Base-by-base conservation (phyloP, 305 asterid species). In the Plantago coronopus region DNA sequence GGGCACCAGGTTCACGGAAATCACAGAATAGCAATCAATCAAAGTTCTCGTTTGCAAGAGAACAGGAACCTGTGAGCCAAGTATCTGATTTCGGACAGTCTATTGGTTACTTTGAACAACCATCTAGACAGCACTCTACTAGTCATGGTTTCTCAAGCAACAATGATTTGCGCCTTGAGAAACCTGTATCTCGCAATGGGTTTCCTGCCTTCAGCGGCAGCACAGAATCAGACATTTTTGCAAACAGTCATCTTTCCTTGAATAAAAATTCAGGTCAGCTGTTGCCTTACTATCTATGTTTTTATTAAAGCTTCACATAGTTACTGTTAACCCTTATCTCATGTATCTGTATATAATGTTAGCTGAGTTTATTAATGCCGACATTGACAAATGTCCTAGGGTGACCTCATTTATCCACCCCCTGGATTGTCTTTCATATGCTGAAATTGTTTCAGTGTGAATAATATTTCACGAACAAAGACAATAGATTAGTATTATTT, bases 11-110 rank as follows among this genome's bases (percentile, higher is more conserved):
- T 76, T 80, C 96, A 1, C 67, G 84, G 76, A 89, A 82, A 85
- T 67, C 59, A 61, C 87, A 79, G 61, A 79, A 65, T 55, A 78
- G 79, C 76, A 83, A 72, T 77, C 97, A 87, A 57, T 93, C 99
- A 31, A 81, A 96, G 86, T 93, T 93, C 76, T 85, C 95, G 43
- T 93, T 89, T 81, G 99, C 99, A 14, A 79, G 99, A 78, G 97
- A 87, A 79, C 95, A 79, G 68, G 89, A 80, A 34, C 67, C 79
- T 21, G 66, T 53, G 51, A 67, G 61, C 58, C 83, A 76, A 22
- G 65, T 59, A 19, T 70, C 81, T 46, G 76, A 68, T 62, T 71
- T 62, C 69, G 86, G 85, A 58, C 79, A 82, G 61, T 65, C 84
- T 45, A 15, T 62, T 46, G 77, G 72, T 69, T 62, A 68, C 63